A percentile compares a stretch with the other conserved stretches of the same genome.
phyloP scores from a whole-genome alignment of 225 moss, liverwort and hornwort genomes.

The Thuidium tamariscinum region DNA sequence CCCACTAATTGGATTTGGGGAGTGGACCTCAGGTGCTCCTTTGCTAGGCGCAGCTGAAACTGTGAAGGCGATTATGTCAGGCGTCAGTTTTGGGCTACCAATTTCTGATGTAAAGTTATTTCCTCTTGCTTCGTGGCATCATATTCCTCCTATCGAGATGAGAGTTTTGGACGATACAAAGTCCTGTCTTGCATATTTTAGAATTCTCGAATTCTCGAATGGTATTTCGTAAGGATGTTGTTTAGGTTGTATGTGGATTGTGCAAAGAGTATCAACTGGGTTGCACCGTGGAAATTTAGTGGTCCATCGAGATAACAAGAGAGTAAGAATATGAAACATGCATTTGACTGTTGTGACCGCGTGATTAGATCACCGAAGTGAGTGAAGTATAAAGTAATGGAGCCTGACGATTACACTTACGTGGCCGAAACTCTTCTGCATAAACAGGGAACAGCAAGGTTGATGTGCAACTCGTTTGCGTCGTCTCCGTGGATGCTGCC shows the following conservation, averaged over 20 bases:
- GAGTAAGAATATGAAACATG: not conserved
- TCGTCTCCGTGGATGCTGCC: constrained; percentile 85
- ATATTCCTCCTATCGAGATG: not conserved
- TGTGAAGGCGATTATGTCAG: constrained; percentile 74
- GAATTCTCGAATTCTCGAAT: not conserved
- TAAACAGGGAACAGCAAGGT: constrained; percentile 70
- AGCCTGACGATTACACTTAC: not conserved
- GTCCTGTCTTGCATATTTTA: not conserved
- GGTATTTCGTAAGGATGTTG: not conserved
- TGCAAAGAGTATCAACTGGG: not conserved
- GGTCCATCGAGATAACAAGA: not conserved
- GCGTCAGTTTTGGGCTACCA: constrained; percentile 85
- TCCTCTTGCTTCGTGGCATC: not conserved
- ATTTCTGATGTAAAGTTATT: constrained; percentile 58
- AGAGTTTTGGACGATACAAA: not conserved
- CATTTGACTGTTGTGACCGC: not conserved
- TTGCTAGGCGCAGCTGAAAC: constrained; percentile 82
- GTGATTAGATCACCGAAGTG: not conserved
- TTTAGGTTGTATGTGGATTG: not conserved
- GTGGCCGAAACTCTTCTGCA: not conserved
- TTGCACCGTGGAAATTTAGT: not conserved
- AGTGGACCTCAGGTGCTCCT: constrained; percentile 61
- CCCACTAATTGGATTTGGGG: not conserved
- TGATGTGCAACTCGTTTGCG: constrained; percentile 75
- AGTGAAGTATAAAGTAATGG: not conserved